A percentile compares a stretch with the other conserved stretches of the same genome.
phyloP scores from a whole-genome alignment of 257 asterid genomes.

The Solanum lycopersicoides region DNA sequence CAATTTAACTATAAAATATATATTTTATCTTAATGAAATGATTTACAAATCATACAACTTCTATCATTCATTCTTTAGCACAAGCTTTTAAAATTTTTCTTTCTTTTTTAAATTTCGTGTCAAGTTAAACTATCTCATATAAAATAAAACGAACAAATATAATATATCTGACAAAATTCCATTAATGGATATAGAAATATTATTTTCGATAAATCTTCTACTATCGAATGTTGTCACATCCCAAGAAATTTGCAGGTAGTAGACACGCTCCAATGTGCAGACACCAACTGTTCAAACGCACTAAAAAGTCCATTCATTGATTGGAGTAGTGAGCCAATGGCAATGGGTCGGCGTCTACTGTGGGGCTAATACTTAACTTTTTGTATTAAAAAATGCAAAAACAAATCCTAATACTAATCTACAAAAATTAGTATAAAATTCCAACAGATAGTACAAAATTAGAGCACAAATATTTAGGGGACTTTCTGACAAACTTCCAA shows the following conservation, averaged over 20 bases:
- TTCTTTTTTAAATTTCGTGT: too few relatives aligned
- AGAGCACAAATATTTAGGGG: background rate
- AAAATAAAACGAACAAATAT: too few relatives aligned
- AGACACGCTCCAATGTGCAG: conserved; percentile 38
- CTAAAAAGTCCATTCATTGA: conserved; percentile 34
- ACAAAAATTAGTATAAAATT: background rate
- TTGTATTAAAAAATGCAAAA: background rate
- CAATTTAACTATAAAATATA: too few relatives aligned
- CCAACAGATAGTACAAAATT: background rate
- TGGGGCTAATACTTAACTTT: conserved; percentile 6
- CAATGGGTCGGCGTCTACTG: conserved; percentile 15
- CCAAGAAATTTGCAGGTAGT: conserved; percentile 21
- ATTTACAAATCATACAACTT: too few relatives aligned
- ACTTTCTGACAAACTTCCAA: conserved; percentile 40
- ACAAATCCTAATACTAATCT: background rate
- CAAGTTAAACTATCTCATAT: too few relatives aligned
- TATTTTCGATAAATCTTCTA: fast-evolving
- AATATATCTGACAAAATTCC: too few relatives aligned
- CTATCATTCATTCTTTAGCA: too few relatives aligned
- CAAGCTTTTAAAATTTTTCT: too few relatives aligned
- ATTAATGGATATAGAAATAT: fast-evolving
- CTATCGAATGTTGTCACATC: background rate
- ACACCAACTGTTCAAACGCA: conserved; percentile 42
- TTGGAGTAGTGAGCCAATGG: conserved; percentile 23
- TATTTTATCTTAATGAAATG: too few relatives aligned